Conservation (phyloP, 2,329 filamentous ascomycete species). For the Dothideomycetidae sp. region DNA sequence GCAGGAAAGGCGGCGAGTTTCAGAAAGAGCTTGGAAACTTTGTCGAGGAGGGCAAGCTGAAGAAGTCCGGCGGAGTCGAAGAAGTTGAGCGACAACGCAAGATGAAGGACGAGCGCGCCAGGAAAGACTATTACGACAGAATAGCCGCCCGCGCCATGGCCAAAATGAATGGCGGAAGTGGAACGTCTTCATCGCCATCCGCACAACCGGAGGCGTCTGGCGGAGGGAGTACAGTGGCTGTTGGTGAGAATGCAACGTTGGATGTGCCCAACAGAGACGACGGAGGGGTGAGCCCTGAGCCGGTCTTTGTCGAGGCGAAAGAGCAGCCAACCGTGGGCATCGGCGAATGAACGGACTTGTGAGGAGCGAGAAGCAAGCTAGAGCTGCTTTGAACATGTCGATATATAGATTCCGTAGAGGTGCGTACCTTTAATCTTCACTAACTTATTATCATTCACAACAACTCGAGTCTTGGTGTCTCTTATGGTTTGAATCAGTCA, state of each 20-base stretch:
- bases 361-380: too few species aligned
- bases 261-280: constrained; percentile 4
- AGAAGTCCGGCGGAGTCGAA: constrained; percentile 91
- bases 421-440: too few species aligned
- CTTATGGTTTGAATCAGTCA: too few species aligned
- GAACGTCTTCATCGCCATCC: too few species aligned
- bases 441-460: too few species aligned
- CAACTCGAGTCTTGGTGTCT: too few species aligned
- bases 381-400: too few species aligned
- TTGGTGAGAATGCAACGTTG: constrained; percentile 12
- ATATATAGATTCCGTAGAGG: too few species aligned
- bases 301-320: constrained; percentile 21
- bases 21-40: constrained; percentile 75
- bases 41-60: constrained; percentile 78
- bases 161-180: constrained; percentile 27
- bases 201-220: constrained; percentile 13
- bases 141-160: constrained; percentile 32
- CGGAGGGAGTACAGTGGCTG: constrained; percentile 16
- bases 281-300: constrained; percentile 15
- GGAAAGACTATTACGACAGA: constrained; percentile 55
- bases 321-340: constrained; percentile 15
- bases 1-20: constrained; percentile 58
- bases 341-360: too few species aligned
- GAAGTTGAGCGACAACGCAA: constrained; percentile 77
- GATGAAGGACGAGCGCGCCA: constrained; percentile 72